Conservation (phyloP, 2,329 filamentous ascomycete genomes). For the Venturia nashicola region DNA sequence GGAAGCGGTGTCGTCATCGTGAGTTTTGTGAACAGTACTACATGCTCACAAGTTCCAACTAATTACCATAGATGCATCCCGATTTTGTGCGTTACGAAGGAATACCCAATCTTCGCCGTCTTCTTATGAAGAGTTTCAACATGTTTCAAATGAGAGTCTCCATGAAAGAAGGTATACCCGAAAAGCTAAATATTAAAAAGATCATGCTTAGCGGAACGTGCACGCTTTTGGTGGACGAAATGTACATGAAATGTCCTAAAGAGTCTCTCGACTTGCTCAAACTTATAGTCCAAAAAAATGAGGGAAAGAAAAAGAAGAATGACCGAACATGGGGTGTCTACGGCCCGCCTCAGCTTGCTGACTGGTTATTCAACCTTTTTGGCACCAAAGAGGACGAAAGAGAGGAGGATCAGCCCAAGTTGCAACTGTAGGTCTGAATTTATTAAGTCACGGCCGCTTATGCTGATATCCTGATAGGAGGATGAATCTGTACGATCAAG, state of each 20-base stretch:
- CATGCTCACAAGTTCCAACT: neutral
- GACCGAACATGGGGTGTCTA: neutral
- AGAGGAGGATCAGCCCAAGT: neutral
- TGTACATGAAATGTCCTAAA: neutral
- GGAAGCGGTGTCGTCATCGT: neutral
- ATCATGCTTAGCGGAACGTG: neutral
- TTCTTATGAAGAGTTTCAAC: neutral
- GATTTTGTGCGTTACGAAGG: neutral
- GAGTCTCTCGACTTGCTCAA: neutral
- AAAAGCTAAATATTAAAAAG: neutral
- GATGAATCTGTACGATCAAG: neutral
- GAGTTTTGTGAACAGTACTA: neutral
- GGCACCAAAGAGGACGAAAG: neutral
- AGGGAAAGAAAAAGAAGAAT: neutral
- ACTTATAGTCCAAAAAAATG: neutral
- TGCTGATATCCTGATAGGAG: neutral
- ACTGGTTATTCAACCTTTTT: neutral
- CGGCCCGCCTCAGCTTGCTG: neutral
- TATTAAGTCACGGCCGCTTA: no score
- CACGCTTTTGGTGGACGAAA: neutral
- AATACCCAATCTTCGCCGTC: neutral
- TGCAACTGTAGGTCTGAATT: neutral
- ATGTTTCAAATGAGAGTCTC: neutral
- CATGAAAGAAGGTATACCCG: neutral
- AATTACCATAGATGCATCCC: neutral